phyloP scores from a whole-genome alignment of 768 basidiomycete species.

The Rhodotorula babjevae region DNA sequence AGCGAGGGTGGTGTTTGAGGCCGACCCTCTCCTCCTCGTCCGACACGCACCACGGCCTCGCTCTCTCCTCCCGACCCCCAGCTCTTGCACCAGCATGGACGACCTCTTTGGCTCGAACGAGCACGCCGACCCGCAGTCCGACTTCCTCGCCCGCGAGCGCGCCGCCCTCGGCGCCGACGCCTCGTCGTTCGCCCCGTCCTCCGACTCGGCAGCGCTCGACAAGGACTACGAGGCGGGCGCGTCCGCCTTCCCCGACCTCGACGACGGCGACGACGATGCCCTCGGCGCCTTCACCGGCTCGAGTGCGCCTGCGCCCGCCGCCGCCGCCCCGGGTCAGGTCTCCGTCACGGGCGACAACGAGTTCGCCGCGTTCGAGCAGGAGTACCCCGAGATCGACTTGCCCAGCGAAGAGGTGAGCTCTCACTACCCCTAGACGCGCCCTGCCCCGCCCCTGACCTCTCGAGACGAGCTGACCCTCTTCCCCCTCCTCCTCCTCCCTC shows the following conservation, averaged over 20 bases:
- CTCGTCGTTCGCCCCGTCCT: background rate
- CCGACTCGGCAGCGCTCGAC: slow-evolving; percentile 52
- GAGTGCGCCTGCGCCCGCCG: slow-evolving; percentile 57
- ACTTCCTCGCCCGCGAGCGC: slow-evolving; percentile 39
- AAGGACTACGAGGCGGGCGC: slow-evolving; percentile 79
- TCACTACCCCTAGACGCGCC: background rate
- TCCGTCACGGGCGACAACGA: slow-evolving; percentile 75
- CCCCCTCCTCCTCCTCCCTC: slow-evolving; percentile 33
- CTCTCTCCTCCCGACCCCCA: background rate
- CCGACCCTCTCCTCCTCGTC: background rate
- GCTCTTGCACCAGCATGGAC: slow-evolving; percentile 19
- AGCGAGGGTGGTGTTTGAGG: no score
- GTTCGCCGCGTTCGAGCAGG: slow-evolving; percentile 75
- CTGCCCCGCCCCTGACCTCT: background rate
- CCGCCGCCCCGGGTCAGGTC: slow-evolving; percentile 72
- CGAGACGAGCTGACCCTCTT: slow-evolving; percentile 37
- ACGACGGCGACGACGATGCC: slow-evolving; percentile 55
- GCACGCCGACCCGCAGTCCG: slow-evolving; percentile 13
- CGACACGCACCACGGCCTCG: background rate
- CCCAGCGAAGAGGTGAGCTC: slow-evolving; percentile 7
- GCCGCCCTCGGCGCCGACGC: slow-evolving; percentile 29
- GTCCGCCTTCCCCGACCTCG: slow-evolving; percentile 76
- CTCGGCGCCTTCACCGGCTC: slow-evolving; percentile 42
- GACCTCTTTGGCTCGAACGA: slow-evolving; percentile 30
- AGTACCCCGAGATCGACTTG: slow-evolving; percentile 72